Conservation (phyloP, 768 basidiomycete genomes). For the Phallus indusiatus region DNA sequence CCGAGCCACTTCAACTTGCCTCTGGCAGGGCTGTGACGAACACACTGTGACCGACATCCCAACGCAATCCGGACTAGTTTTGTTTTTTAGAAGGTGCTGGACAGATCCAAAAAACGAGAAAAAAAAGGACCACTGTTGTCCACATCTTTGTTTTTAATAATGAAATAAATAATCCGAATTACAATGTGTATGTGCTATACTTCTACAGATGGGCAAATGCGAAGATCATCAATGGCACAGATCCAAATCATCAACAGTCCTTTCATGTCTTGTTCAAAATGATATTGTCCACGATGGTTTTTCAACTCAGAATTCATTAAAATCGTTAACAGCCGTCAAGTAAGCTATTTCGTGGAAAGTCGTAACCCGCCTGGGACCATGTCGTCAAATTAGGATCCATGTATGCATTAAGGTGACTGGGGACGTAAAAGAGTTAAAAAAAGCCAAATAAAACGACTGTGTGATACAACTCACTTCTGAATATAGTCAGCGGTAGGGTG, state of each 20-base stretch:
- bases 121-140: background rate
- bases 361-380: conserved; percentile 69
- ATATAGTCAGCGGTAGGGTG: conserved; percentile 81
- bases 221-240: background rate
- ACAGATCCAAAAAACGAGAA: too few relatives aligned
- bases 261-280: background rate
- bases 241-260: background rate
- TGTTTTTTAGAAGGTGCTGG: too few relatives aligned
- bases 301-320: background rate
- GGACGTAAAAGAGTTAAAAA: background rate
- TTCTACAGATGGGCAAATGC: background rate
- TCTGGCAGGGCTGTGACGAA: background rate
- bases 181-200: background rate
- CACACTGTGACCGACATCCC: too few relatives aligned
- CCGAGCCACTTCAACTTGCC: background rate
- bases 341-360: conserved; percentile 59
- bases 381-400: conserved; percentile 77
- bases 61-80: too few relatives aligned
- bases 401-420: conserved; percentile 49
- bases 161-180: background rate
- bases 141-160: background rate
- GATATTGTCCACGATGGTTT: background rate
- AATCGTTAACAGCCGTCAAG: conserved; percentile 24
- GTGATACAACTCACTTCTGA: conserved; percentile 33
- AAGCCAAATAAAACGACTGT: conserved; percentile 10